Evolutionary conservation across 768 basidiomycete species (phyloP), one percentile per base, ranked within the genome.

Genomic region (Udeniomyces megalosporus): DNA sequence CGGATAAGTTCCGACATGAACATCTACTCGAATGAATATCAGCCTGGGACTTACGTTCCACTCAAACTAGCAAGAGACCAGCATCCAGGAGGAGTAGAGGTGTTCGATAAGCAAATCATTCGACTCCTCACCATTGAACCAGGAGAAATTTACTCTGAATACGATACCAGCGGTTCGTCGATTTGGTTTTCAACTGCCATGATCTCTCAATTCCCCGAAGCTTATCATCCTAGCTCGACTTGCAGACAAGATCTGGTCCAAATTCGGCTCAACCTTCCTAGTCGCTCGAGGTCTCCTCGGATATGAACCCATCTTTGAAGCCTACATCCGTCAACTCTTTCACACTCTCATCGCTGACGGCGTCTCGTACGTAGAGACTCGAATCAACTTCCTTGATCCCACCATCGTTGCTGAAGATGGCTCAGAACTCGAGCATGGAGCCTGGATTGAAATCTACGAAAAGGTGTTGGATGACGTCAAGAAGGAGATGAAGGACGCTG

Each of bases 61-160:
- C 67, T 86, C 2, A 67, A 71, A 20, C 73, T 69, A 20, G 86
- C 84, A 4, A 75, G 84, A 52, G 73, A 77, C 45, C 75, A 70
- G 5, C 86, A 85, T 64, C 73, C 76, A 26, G 84, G 82, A 34
- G 84, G 84, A 3, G 76, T 78, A 0, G 76, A 78, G 62, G 83
- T 80, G 2, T 87, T 88, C 61, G 85, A 88, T 71, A 73, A 74
- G 55, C 85, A 83, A 84, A 77, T 82, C 11, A 71, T 80, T 52
- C 76, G 75, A 47, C 72, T 79, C 3, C 75, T 85, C 75, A 81
- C 77, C 55, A 85, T 88, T 67, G 80, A 83, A 70, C 82, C 85
- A 11, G 75, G 76, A 2, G 82, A 86, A 67, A 84, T 84, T 4
- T 86, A 87, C 67, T 76, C 77, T 4, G 86, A 82, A 2, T 82